phyloP scores from a whole-genome alignment of 148 eudicot species.

The Linanthus parryae region DNA sequence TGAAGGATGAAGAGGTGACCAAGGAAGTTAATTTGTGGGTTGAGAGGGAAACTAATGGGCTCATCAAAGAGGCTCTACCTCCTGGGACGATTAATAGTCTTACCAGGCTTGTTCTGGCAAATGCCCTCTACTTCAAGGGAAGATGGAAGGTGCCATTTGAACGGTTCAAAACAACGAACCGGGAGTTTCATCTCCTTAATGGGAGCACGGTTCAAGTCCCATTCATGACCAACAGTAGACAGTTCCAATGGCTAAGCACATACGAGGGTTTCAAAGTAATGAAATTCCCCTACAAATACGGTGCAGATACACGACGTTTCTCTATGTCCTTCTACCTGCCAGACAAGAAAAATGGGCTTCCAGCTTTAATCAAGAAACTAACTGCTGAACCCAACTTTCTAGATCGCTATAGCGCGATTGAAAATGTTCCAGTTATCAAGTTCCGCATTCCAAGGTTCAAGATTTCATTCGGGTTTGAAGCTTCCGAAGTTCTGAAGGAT shows the following conservation, averaged over 20 bases:
- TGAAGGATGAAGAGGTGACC: slow-evolving; percentile 64
- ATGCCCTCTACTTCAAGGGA: slow-evolving; percentile 85
- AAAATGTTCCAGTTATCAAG: slow-evolving; percentile 48
- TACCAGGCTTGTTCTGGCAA: slow-evolving; percentile 75
- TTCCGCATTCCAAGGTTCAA: slow-evolving; percentile 71
- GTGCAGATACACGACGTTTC: slow-evolving; percentile 67
- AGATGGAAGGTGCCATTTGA: slow-evolving; percentile 74
- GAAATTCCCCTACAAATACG: slow-evolving; percentile 61
- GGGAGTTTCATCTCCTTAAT: slow-evolving; percentile 58
- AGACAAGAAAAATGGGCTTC: slow-evolving; percentile 61
- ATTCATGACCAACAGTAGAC: slow-evolving; percentile 89
- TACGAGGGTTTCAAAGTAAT: slow-evolving; percentile 70
- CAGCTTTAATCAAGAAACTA: slow-evolving; percentile 40
- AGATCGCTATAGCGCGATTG: slow-evolving; percentile 41
- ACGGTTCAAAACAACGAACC: slow-evolving; percentile 46
- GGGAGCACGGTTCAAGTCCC: slow-evolving; percentile 62
- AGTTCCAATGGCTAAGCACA: slow-evolving; percentile 37
- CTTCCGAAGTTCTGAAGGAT: slow-evolving; percentile 53
- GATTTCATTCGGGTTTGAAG: slow-evolving; percentile 73
- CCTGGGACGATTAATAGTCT: slow-evolving; percentile 54
- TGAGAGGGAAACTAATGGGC: slow-evolving; percentile 73
- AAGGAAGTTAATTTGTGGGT: slow-evolving; percentile 76
- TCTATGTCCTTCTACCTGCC: slow-evolving; percentile 80
- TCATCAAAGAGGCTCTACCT: slow-evolving; percentile 77
- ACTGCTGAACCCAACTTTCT: slow-evolving; percentile 52